A percentile compares a stretch with the other conserved stretches of the same genome.
These are phyloP conservation scores for Talaromyces wortmannii DNA, from an alignment of 495 filamentous ascomycete species.

Conservation along the genomic window DNA sequence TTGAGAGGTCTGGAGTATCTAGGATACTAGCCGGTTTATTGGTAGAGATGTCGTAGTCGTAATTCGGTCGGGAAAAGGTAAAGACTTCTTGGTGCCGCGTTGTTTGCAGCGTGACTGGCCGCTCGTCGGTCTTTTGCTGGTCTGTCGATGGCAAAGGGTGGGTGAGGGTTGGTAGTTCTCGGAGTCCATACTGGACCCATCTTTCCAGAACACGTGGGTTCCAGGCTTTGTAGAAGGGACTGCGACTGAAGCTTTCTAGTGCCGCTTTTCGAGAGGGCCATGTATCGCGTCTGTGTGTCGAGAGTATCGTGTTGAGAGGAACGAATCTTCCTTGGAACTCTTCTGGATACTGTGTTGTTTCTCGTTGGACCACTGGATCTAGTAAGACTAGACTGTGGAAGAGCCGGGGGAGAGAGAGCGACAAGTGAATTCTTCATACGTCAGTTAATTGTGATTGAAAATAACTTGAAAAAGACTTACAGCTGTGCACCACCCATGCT, in stretches of 20 bases:
- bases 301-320: slow-evolving; percentile 38
- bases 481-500: slow-evolving; percentile 75
- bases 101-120: slow-evolving; percentile 51
- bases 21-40: slow-evolving; percentile 29
- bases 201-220: slow-evolving; percentile 62
- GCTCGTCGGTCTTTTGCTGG: slow-evolving; percentile 7
- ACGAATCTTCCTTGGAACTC: not conserved
- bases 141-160: slow-evolving; percentile 31
- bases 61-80: slow-evolving; percentile 51
- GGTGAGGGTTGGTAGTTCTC: slow-evolving; percentile 52
- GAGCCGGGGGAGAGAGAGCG: slow-evolving; percentile 77
- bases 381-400: slow-evolving; percentile 69
- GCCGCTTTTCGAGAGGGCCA: slow-evolving; percentile 65
- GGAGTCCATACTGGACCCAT: slow-evolving; percentile 60
- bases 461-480: slow-evolving; percentile 16
- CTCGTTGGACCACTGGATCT: slow-evolving; percentile 68
- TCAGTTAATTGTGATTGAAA: too few species aligned
- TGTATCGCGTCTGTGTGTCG: slow-evolving; percentile 58
- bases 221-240: slow-evolving; percentile 68
- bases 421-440: slow-evolving; percentile 35
- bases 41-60: slow-evolving; percentile 26
- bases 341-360: slow-evolving; percentile 25
- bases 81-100: slow-evolving; percentile 58
- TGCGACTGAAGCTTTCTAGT: slow-evolving; percentile 47
- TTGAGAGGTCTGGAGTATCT: slow-evolving; percentile 41